Percentiles rank a stretch among this genome's conserved stretches.
phyloP scores from a whole-genome alignment of 164 flowering plant genomes.

The Vitis riparia region DNA sequence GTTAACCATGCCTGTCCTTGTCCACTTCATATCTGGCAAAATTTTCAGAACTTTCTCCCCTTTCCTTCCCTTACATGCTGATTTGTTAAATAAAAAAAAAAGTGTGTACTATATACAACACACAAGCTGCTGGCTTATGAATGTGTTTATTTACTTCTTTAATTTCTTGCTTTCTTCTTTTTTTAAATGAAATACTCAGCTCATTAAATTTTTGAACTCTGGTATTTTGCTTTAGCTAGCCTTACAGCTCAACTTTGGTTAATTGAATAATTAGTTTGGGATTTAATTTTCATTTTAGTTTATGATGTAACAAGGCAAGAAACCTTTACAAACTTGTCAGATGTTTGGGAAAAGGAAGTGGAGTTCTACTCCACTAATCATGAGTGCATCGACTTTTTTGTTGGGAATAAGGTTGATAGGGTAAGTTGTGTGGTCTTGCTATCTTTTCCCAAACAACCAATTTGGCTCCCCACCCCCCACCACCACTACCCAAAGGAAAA shows the following conservation, averaged over 20 bases:
- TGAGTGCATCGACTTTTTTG: constrained; percentile 76
- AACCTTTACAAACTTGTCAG: constrained; percentile 70
- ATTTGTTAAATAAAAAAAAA: not conserved
- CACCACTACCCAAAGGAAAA: no score
- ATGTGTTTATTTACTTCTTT: not conserved
- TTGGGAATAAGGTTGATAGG: constrained; percentile 91
- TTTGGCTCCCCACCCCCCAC: no score
- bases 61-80: not conserved
- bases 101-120: no score
- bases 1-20: no score
- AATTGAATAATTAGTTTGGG: not conserved
- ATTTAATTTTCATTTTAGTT: constrained; percentile 35
- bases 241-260: not conserved
- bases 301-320: constrained; percentile 90
- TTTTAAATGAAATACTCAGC: not conserved
- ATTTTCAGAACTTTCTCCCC: not conserved
- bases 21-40: not conserved
- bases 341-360: constrained; percentile 78
- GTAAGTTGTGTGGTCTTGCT: constrained; percentile 35
- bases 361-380: constrained; percentile 73
- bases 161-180: no score
- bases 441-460: not conserved
- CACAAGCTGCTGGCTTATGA: not conserved
- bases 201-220: not conserved
- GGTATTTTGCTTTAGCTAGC: not conserved